Percentiles rank a stretch among this genome's conserved stretches.
Evolutionary conservation across 768 basidiomycete genomes (phyloP).

Genomic region (Suillus alpinus): DNA sequence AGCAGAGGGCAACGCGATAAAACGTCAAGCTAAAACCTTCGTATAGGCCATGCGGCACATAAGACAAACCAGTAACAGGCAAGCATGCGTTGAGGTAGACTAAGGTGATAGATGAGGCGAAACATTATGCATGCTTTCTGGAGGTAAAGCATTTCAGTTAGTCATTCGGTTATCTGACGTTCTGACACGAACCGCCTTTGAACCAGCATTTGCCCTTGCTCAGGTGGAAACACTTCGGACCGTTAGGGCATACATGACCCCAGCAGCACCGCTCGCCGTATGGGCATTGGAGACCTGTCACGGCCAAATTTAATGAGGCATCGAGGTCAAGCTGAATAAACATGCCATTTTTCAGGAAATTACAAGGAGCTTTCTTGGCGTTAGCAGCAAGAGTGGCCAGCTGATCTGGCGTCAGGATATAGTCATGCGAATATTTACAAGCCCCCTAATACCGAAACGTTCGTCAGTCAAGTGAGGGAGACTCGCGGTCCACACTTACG

Average conservation of each 20-base stretch:
- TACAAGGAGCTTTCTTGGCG: conserved; percentile 85
- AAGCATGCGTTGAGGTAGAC: conserved; percentile 21
- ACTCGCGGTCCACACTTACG: conserved; percentile 33
- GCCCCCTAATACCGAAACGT: conserved; percentile 38
- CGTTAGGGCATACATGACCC: conserved; percentile 82
- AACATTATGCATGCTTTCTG: conserved; percentile 42
- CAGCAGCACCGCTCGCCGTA: conserved; percentile 76
- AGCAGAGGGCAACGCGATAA: conserved; percentile 4
- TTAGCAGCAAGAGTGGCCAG: conserved; percentile 66
- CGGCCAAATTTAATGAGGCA: conserved; percentile 5
- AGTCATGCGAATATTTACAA: conserved; percentile 87
- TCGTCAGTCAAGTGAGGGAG: conserved; percentile 13
- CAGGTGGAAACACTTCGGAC: conserved; percentile 64
- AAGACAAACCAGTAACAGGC: conserved; percentile 17
- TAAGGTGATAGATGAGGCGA: conserved; percentile 12
- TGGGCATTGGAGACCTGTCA: conserved; percentile 66
- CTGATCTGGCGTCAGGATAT: conserved; percentile 68
- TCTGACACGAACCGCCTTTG: conserved; percentile 54
- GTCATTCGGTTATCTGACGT: not conserved
- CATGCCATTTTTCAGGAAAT: conserved; percentile 76
- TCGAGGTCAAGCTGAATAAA: not conserved
- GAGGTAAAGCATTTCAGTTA: not conserved
- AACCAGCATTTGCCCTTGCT: conserved; percentile 87
- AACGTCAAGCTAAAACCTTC: conserved; percentile 13
- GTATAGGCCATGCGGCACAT: conserved; percentile 23